Base-by-base conservation (phyloP, 192 early-diverging fungal genomes). In the Kickxella alabastrina region DNA sequence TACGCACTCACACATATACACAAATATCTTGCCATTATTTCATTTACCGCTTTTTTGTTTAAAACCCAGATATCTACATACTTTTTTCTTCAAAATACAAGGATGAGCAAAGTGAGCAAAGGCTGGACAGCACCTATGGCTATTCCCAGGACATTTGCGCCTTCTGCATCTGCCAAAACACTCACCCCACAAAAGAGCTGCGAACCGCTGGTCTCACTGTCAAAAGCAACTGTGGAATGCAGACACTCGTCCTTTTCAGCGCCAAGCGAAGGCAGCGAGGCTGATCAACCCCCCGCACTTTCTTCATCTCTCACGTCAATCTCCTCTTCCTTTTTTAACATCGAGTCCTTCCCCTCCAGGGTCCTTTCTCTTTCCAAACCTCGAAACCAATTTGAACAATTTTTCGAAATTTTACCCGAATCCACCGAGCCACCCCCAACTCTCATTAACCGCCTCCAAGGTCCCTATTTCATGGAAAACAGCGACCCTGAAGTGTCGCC, bases 201-300 rank as follows among this genome's bases (percentile, higher is more conserved):
- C 62, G 52, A 52, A 55, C 71, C 71, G 39, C 71, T 75, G 3
- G 71, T 67, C 2, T 67, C 64, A 1, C 39, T 75, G 3, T 55
- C 55, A 7, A 59, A 46, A 28, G 50, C 64, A 25, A 52, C 35
- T 1, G 57, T 75, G 17, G 71, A 75, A 49, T 75, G 65, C 57
- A 52, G 56, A 9, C 55, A 34, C 29, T 31, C 47, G n/a, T 6
- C 5, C 10, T 24, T 24, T 13, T 24, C 19, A 4, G n/a, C 7
- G 5, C 25, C 14, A 14, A 19, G 24, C 23, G 5, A 19, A 14
- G 22, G 23, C 25, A 26, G 43, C 34, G 34, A 49, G 7, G 13
- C 35, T 36, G n/a, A 49, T 28, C 36, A n/a, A n/a, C n/a, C 51
- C 27, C 27, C 28, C 6, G 26, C 43, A 26, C 10, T 10, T 21